Percentiles rank a stretch among this genome's conserved stretches.
Evolutionary conservation across 768 basidiomycete species (phyloP).

Genomic region (Astraeus odoratus): DNA sequence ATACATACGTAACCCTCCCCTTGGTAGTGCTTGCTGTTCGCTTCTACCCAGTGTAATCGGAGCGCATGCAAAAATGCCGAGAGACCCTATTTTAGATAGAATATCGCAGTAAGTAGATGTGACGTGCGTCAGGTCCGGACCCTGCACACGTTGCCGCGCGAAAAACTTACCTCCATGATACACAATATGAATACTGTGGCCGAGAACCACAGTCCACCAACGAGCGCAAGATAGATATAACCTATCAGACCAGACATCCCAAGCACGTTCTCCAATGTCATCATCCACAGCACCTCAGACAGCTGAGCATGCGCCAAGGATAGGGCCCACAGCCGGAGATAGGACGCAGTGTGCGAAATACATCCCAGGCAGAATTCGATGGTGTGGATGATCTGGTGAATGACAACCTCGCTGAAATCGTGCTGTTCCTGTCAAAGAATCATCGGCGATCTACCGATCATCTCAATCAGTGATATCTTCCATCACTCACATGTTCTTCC

Average conservation of each 20-base stretch:
- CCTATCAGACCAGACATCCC: slow-evolving; percentile 62
- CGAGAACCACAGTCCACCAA: slow-evolving; percentile 68
- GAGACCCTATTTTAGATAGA: slow-evolving; percentile 53
- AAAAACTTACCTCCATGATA: slow-evolving; percentile 81
- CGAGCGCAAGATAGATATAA: slow-evolving; percentile 41
- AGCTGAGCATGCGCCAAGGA: slow-evolving; percentile 97
- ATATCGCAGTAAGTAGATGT: background rate
- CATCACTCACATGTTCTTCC: slow-evolving; percentile 63
- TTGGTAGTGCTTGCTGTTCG: slow-evolving; percentile 93
- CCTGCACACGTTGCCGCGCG: slow-evolving; percentile 12
- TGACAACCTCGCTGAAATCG: slow-evolving; percentile 90
- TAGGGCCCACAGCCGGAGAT: slow-evolving; percentile 93
- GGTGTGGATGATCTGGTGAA: slow-evolving; percentile 97
- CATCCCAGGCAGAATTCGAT: slow-evolving; percentile 99
- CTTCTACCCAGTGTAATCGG: slow-evolving; percentile 97
- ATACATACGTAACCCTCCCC: slow-evolving; percentile 80
- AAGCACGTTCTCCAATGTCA: slow-evolving; percentile 67
- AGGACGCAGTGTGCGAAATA: slow-evolving; percentile 95
- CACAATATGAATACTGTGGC: slow-evolving; percentile 76
- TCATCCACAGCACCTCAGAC: slow-evolving; percentile 87
- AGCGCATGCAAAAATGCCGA: slow-evolving; percentile 96
- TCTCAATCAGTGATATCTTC: slow-evolving; percentile 7
- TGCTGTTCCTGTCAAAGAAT: slow-evolving; percentile 58
- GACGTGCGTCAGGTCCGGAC: slow-evolving; percentile 6
- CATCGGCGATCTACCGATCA: slow-evolving; percentile 3